Conservation (phyloP, 1,139 yeast genomes). For the Candida sp. region DNA sequence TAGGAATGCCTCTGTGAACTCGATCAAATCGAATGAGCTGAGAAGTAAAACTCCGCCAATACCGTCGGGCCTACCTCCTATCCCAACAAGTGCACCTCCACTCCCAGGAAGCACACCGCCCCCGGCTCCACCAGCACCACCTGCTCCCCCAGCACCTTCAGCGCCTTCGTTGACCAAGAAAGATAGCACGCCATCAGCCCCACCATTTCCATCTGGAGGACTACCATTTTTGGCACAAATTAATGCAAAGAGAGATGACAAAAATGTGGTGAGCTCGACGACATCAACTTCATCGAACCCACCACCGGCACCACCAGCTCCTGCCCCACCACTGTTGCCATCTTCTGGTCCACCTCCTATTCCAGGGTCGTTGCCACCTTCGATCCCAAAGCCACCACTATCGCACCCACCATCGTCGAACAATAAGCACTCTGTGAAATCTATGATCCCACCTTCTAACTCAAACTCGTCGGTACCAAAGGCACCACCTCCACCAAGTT, state of each 20-base stretch:
- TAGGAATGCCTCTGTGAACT: slow-evolving; percentile 21
- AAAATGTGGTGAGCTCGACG: slow-evolving; percentile 59
- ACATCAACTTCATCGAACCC: slow-evolving; percentile 12
- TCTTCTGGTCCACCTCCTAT: slow-evolving; percentile 10
- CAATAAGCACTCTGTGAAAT: slow-evolving; percentile 21
- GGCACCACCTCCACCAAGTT: slow-evolving; percentile 20
- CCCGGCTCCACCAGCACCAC: slow-evolving; percentile 18
- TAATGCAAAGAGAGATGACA: slow-evolving; percentile 56
- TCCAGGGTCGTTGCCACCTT: slow-evolving; percentile 8
- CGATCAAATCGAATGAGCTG: slow-evolving; percentile 22
- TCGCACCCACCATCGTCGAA: slow-evolving; percentile 1
- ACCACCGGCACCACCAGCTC: slow-evolving; percentile 4
- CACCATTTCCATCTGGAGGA: slow-evolving; percentile 26
- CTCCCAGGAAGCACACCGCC: slow-evolving; percentile 18
- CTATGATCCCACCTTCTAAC: slow-evolving; percentile 16
- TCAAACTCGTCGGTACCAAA: slow-evolving; percentile 14
- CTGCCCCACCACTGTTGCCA: slow-evolving; percentile 7
- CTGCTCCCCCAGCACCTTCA: slow-evolving; percentile 24
- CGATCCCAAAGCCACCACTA: slow-evolving; percentile 14
- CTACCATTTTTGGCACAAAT: slow-evolving; percentile 60
- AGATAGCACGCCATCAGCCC: slow-evolving; percentile 15
- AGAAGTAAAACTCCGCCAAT: slow-evolving; percentile 15
- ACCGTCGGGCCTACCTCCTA: slow-evolving; percentile 20
- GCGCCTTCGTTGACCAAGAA: slow-evolving; percentile 17
- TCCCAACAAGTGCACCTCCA: slow-evolving; percentile 19